phyloP scores from a whole-genome alignment of 768 basidiomycete genomes.

The Trametes sanguinea region DNA sequence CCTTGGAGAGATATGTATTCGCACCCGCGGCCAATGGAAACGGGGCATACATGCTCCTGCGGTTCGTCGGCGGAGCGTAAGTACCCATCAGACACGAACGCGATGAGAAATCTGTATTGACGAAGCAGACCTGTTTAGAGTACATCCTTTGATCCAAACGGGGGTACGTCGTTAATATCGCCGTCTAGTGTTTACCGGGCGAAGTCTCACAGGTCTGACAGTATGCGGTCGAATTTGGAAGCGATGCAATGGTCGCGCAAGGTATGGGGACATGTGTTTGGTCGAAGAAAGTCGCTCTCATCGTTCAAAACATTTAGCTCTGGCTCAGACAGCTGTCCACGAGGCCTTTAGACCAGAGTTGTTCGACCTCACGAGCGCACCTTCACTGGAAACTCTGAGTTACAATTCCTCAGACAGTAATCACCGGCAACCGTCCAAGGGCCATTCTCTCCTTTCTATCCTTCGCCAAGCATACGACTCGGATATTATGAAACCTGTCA shows the following conservation, averaged over 20 bases:
- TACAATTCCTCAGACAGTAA: neutral
- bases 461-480: constrained; percentile 54
- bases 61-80: constrained; percentile 40
- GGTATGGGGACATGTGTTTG: constrained; percentile 32
- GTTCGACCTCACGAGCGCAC: constrained; percentile 31
- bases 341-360: constrained; percentile 32
- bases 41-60: constrained; percentile 36
- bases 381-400: neutral
- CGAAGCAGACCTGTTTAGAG: constrained; percentile 30
- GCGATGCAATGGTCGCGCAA: constrained; percentile 50
- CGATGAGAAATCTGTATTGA: neutral
- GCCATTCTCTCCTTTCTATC: constrained; percentile 50
- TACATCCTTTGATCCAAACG: constrained; percentile 59
- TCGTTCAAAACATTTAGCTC: constrained; percentile 31
- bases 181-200: neutral
- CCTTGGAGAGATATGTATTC: constrained; percentile 54
- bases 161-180: constrained; percentile 44
- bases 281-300: too few species aligned
- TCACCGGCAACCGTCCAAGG: constrained; percentile 32
- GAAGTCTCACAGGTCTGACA: constrained; percentile 24
- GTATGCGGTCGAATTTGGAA: constrained; percentile 57
- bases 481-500: constrained; percentile 46
- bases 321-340: constrained; percentile 54
- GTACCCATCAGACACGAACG: constrained; percentile 17
- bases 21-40: constrained; percentile 35